Evolutionary conservation across 2,329 filamentous ascomycete genomes (phyloP).

Genomic region (Shiraia sp.): DNA sequence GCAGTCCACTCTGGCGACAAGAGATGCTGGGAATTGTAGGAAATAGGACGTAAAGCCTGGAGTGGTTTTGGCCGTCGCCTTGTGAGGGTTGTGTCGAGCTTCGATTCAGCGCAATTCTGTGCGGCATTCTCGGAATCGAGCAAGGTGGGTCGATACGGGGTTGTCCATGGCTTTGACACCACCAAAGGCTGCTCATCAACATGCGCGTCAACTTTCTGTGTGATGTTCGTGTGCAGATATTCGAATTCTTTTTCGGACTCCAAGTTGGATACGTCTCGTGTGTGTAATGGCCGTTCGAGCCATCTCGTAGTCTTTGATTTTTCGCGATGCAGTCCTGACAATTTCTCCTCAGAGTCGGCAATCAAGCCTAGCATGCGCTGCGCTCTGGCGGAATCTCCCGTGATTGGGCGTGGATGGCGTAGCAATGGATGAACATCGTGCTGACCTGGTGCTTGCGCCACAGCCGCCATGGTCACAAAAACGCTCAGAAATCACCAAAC

Average conservation of each 20-base stretch:
- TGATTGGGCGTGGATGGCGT: constrained; percentile 30
- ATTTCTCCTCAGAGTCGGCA: constrained; percentile 25
- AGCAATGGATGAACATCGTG: constrained; percentile 28
- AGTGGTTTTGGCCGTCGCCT: constrained; percentile 19
- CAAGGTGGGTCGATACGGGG: constrained; percentile 21
- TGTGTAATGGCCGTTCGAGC: constrained; percentile 31
- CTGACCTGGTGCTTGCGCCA: constrained; percentile 23
- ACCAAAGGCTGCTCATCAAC: constrained; percentile 12
- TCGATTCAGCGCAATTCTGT: constrained; percentile 11
- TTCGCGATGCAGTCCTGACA: constrained; percentile 21
- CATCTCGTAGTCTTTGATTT: constrained; percentile 32
- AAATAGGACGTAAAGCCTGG: constrained; percentile 18
- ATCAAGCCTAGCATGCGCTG: constrained; percentile 31
- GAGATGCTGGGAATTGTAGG: constrained; percentile 24
- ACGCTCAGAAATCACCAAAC: neutral
- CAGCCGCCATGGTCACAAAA: constrained; percentile 18
- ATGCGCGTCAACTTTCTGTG: constrained; percentile 2
- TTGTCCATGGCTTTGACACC: constrained; percentile 20
- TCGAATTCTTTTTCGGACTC: constrained; percentile 13
- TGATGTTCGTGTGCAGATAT: neutral
- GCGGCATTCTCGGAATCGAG: constrained; percentile 19
- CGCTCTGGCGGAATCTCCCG: constrained; percentile 30
- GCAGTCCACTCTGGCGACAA: constrained; percentile 27
- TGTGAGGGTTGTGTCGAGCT: constrained; percentile 18
- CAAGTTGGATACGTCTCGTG: constrained; percentile 19